Evolutionary conservation across 306 rosid species (phyloP), one percentile per base, ranked within the genome.

Genomic region (Geum urbanum): DNA sequence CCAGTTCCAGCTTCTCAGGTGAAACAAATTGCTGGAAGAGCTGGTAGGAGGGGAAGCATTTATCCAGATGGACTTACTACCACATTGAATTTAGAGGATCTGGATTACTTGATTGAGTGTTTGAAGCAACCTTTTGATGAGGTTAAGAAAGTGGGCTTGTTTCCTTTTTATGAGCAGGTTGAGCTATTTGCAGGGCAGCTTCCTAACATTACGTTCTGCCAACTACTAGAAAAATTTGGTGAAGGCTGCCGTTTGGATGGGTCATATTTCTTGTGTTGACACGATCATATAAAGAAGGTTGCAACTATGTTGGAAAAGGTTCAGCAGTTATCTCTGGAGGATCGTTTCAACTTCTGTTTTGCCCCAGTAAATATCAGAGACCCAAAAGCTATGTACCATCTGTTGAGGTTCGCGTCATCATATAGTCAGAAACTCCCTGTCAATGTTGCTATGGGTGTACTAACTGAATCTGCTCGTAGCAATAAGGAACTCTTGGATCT

Each of bases 21-120:
- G 81, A 92, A 90, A 85, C 97, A 90, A 80, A 92, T 92, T 77
- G 94, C 97, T 19, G 98, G 98, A 72, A 86, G 98, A 80, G 96
- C 98, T 69, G 96, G 98, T 67, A 87, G 96, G 48, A 88, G 97
- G 76, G 98, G 97, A 81, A 90, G 94, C 74, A 75, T 79, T 40
- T 90, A 90, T 84, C 97, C 90, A 1, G 96, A 92, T 50, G 97
- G 97, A 62, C 96, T 92, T 7, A 72, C 89, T 47, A 92, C 96
- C 47, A 88, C 98, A 74, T 77, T 92, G 77, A 83, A 86, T 72
- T 78, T 82, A 65, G 88, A 88, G 19, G 98, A 90, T 80, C 82
- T 90, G 76, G 94, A 85, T 69, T 92, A 90, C 88, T 80, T 92
- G 86, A 86, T 92, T 46, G 92, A 88, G 76, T 90, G 97, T 86